Percentiles rank a stretch among this genome's conserved stretches.
phyloP scores from a whole-genome alignment of 1,139 yeast species.

The Geotrichum reessii region DNA sequence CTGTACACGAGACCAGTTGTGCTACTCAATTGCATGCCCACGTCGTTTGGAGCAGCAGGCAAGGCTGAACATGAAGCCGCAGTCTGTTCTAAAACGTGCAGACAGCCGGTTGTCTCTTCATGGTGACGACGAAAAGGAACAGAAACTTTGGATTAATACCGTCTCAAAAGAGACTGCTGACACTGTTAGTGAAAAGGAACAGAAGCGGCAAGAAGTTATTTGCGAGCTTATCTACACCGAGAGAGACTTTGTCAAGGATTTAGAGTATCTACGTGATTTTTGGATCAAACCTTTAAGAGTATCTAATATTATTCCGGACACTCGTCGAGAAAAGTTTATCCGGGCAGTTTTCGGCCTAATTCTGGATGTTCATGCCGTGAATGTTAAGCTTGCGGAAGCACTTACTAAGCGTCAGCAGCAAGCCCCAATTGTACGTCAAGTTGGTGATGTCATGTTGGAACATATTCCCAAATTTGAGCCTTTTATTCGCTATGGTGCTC shows the following conservation, averaged over 20 bases:
- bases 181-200: constrained; percentile 73
- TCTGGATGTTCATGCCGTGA: constrained; percentile 77
- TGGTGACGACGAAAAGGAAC: constrained; percentile 72
- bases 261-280: constrained; percentile 87
- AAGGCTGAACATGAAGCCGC: constrained; percentile 78
- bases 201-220: constrained; percentile 90
- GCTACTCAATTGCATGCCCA: constrained; percentile 97
- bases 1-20: constrained; percentile 78
- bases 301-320: constrained; percentile 79
- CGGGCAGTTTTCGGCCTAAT: constrained; percentile 90
- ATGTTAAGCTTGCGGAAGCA: constrained; percentile 81
- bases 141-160: constrained; percentile 90
- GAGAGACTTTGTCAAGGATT: constrained; percentile 88
- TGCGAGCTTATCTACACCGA: constrained; percentile 93
- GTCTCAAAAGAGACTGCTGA: constrained; percentile 80
- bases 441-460: constrained; percentile 84
- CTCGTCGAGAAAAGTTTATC: constrained; percentile 84
- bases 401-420: constrained; percentile 82
- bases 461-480: constrained; percentile 86
- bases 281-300: constrained; percentile 89
- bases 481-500: constrained; percentile 89
- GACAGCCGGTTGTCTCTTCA: constrained; percentile 74
- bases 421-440: constrained; percentile 75
- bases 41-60: constrained; percentile 95
- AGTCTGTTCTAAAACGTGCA: constrained; percentile 79